Evolutionary conservation across 371 early-diverging fungal genomes (phyloP), one percentile per base, ranked within the genome.

Genomic region (Apophysomyces elegans): DNA sequence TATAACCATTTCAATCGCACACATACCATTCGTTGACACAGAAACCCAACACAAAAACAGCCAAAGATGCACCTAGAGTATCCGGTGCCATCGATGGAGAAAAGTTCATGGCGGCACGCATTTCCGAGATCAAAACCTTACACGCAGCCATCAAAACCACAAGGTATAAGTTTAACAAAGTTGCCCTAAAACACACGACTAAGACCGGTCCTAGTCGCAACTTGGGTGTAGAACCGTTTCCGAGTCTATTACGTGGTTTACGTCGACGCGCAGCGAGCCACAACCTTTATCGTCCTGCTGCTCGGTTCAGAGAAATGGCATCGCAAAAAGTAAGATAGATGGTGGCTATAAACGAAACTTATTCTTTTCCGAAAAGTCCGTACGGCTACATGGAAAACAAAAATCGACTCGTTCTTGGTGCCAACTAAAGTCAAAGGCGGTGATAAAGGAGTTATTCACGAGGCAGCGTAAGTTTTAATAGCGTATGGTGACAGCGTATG

Each of bases 231-330:
- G 84, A 93, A 0, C 91, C 92, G 0, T 92, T 92, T 63, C 97
- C 96, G 77, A 90, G 88, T 18, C 77, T 95, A 9, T 93, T 96
- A 9, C 85, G 95, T 38, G 90, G 92, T 65, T 87, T 96, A 71
- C 85, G 97, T 41, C 87, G 97, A 35, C 84, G 97, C 37, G 92
- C 96, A 7, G 97, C 97, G 18, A 93, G 93, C 69, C 92, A 93
- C 72, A 94, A 96, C 73, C 81, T 91, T 50, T 93, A 93, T 65
- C 87, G 95, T 37, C 72, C 96, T 2, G 96, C 96, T 1, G 79
- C 80, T 37, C 81, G 89, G 37, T 70, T 93, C 44, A 84, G 95
- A 6, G 86, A 85, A 50, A 75, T 84, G 39, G 96, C 93, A n/a
- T 69, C 71, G 16, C 67, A 76, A 35, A 94, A 95, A 81, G 92